Conservation (phyloP, 192 early-diverging fungal species). For the Coemansia sp. region DNA sequence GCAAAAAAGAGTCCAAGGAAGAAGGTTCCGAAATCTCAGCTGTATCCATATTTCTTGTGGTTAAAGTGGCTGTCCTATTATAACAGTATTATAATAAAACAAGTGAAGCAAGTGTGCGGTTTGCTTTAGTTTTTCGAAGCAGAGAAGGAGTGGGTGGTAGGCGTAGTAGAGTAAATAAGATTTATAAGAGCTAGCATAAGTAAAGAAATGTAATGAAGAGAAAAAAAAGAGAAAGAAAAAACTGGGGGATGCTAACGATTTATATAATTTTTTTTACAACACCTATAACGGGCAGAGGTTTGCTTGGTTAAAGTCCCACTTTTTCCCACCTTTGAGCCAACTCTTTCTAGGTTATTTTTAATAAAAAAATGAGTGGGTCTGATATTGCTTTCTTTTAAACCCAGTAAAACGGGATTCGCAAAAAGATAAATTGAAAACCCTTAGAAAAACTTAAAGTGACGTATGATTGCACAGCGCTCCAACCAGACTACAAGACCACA, state of each 20-base stretch:
- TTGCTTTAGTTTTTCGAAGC: background rate
- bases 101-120: background rate
- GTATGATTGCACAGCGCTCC: background rate
- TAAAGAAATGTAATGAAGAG: background rate
- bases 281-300: background rate
- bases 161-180: background rate
- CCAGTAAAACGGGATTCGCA: background rate
- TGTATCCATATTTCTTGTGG: background rate
- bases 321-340: background rate
- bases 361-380: background rate
- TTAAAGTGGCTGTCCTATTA: background rate
- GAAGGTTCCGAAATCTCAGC: background rate
- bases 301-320: background rate
- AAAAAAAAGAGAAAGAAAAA: background rate
- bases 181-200: background rate
- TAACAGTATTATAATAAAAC: background rate
- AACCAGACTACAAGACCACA: constrained; percentile 12
- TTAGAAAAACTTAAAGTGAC: background rate
- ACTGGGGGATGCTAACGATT: background rate
- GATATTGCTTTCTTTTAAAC: background rate
- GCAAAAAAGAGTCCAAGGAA: background rate
- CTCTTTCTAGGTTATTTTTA: background rate
- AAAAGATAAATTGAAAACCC: background rate
- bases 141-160: background rate
- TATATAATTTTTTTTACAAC: background rate